phyloP scores from a whole-genome alignment of 2,329 filamentous ascomycete species.

The Trichoderma asperellum region DNA sequence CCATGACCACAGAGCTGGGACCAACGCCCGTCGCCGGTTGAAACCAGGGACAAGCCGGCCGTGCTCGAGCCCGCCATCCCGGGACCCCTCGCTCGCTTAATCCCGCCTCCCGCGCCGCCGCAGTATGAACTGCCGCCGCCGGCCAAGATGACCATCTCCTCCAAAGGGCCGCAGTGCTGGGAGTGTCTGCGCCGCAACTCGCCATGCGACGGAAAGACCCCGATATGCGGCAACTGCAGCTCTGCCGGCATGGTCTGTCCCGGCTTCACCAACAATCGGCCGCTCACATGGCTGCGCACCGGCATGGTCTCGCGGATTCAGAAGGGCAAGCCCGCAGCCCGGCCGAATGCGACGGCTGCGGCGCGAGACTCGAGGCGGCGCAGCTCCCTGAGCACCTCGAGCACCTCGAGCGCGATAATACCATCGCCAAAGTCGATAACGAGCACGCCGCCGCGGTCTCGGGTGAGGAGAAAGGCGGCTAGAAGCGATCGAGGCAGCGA shows the following conservation, averaged over 20 bases:
- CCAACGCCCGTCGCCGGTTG: background rate
- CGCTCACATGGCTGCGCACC: conserved; percentile 46
- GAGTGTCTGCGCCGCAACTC: conserved; percentile 47
- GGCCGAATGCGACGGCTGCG: background rate
- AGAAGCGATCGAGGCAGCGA: conserved; percentile 17
- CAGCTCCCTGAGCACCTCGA: background rate
- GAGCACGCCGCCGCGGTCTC: background rate
- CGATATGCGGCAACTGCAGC: conserved; percentile 45
- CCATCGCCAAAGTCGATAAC: background rate
- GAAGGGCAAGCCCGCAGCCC: conserved; percentile 1
- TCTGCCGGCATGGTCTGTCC: conserved; percentile 43
- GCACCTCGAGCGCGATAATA: background rate
- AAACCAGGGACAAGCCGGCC: background rate
- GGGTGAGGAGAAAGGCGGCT: background rate
- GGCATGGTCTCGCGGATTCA: conserved; percentile 38
- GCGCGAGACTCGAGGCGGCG: background rate
- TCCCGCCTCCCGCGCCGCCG: background rate
- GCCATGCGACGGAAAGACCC: conserved; percentile 45
- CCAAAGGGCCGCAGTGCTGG: conserved; percentile 43
- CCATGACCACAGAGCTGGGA: background rate
- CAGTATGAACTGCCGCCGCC: conserved; percentile 15
- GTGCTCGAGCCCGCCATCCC: background rate
- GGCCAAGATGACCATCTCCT: conserved; percentile 21
- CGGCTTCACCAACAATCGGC: conserved; percentile 45
- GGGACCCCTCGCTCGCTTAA: background rate